phyloP scores from a whole-genome alignment of 139 green algal species.

The Picochlorum sp. region DNA sequence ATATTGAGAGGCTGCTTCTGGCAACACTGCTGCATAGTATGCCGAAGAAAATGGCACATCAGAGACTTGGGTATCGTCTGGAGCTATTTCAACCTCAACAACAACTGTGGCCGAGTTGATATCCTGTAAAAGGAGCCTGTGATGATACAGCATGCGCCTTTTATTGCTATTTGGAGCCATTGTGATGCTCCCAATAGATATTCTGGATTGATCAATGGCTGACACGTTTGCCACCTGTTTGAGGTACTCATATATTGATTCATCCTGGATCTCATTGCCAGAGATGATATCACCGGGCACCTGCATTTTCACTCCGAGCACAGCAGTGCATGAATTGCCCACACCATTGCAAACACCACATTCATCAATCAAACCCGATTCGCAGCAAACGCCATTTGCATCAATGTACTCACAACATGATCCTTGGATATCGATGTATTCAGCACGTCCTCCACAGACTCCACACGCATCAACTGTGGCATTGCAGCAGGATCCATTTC shows the following conservation, averaged over 20 bases:
- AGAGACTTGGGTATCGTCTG: neutral
- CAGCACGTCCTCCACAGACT: constrained; percentile 32
- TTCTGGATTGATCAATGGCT: neutral
- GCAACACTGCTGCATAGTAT: constrained; percentile 4
- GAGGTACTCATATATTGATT: neutral
- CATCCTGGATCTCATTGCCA: constrained; percentile 10
- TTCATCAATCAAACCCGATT: constrained; percentile 35
- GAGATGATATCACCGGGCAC: constrained; percentile 5
- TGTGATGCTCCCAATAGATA: neutral
- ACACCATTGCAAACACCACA: constrained; percentile 45
- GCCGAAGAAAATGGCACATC: neutral
- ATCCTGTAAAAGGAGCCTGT: neutral
- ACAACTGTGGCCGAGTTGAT: neutral
- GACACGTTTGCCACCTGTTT: neutral
- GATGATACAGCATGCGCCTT: neutral
- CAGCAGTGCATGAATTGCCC: constrained; percentile 26
- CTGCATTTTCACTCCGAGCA: constrained; percentile 20
- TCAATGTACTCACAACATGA: constrained; percentile 31
- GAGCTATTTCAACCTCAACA: neutral
- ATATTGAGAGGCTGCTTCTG: neutral
- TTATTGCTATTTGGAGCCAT: neutral
- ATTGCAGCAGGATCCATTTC: constrained; percentile 30
- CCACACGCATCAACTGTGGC: constrained; percentile 37
- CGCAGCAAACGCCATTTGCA: constrained; percentile 40
- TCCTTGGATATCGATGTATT: constrained; percentile 29